phyloP scores from a whole-genome alignment of 2,329 filamentous ascomycete genomes.

The Cladosporium sp. region DNA sequence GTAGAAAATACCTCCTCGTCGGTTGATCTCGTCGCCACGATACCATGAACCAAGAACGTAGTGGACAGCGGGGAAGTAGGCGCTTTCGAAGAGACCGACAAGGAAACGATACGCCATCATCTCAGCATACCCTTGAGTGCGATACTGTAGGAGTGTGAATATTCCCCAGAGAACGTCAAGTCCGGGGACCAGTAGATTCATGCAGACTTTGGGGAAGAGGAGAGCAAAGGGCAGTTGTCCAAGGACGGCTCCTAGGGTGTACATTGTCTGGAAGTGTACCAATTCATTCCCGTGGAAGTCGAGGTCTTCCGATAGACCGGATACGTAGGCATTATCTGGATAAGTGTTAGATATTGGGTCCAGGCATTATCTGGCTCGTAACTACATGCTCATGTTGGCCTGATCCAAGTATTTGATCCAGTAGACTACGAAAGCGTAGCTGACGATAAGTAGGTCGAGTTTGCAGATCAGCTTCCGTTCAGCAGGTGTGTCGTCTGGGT shows the following conservation, averaged over 20 bases:
- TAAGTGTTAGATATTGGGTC: neutral
- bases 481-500: slow-evolving; percentile 43
- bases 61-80: slow-evolving; percentile 20
- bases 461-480: slow-evolving; percentile 52
- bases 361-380: too few relatives aligned
- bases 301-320: slow-evolving; percentile 7
- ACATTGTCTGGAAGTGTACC: slow-evolving; percentile 14
- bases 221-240: slow-evolving; percentile 16
- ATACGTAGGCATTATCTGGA: slow-evolving; percentile 40
- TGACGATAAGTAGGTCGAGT: slow-evolving; percentile 52
- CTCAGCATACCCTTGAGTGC: slow-evolving; percentile 8
- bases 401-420: slow-evolving; percentile 56
- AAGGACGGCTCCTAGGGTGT: slow-evolving; percentile 15
- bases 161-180: slow-evolving; percentile 13
- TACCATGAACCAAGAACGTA: slow-evolving; percentile 18
- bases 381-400: slow-evolving; percentile 48
- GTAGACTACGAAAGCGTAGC: slow-evolving; percentile 52
- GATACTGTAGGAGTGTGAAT: slow-evolving; percentile 15
- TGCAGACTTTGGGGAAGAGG: slow-evolving; percentile 13
- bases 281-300: slow-evolving; percentile 9
- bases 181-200: slow-evolving; percentile 10
- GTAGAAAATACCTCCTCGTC: slow-evolving; percentile 51
- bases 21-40: slow-evolving; percentile 37
- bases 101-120: slow-evolving; percentile 14
- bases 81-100: slow-evolving; percentile 17